These are phyloP conservation scores for Vairimorpha ceranae DNA, from an alignment of 371 early-diverging fungal species.

Conservation along the genomic window DNA sequence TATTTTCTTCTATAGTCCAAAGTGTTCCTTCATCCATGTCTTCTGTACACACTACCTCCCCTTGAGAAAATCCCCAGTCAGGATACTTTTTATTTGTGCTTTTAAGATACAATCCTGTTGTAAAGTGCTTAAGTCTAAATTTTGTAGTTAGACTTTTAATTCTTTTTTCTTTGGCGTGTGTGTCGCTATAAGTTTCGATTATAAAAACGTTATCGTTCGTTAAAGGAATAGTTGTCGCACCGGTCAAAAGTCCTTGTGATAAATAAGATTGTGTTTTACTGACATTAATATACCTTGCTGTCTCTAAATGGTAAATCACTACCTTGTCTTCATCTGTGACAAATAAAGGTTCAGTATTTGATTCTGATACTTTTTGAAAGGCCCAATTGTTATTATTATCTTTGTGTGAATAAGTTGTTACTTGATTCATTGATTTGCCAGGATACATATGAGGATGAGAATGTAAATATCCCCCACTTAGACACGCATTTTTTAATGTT, in stretches of 20 bases:
- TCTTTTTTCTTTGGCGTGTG: slow-evolving; percentile 45
- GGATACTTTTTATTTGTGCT: slow-evolving; percentile 74
- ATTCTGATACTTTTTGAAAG: slow-evolving; percentile 60
- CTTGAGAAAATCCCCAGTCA: slow-evolving; percentile 93
- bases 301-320: slow-evolving; percentile 58
- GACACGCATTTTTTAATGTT: slow-evolving; percentile 74
- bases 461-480: slow-evolving; percentile 85
- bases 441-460: slow-evolving; percentile 89
- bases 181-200: slow-evolving; percentile 44
- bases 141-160: slow-evolving; percentile 72
- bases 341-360: slow-evolving; percentile 23
- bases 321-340: slow-evolving; percentile 53
- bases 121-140: slow-evolving; percentile 74
- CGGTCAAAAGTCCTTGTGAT: slow-evolving; percentile 64
- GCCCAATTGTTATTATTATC: slow-evolving; percentile 90
- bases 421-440: slow-evolving; percentile 68
- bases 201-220: slow-evolving; percentile 42
- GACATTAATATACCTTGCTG: slow-evolving; percentile 71
- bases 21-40: slow-evolving; percentile 67
- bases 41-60: slow-evolving; percentile 79
- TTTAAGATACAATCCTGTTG: slow-evolving; percentile 74
- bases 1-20: slow-evolving; percentile 91
- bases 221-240: slow-evolving; percentile 58
- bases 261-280: slow-evolving; percentile 68
- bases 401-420: slow-evolving; percentile 92